A percentile compares a stretch with the other conserved stretches of the same genome.
Evolutionary conservation across 306 rosid species (phyloP).

Genomic region (Arachis hypogaea): DNA sequence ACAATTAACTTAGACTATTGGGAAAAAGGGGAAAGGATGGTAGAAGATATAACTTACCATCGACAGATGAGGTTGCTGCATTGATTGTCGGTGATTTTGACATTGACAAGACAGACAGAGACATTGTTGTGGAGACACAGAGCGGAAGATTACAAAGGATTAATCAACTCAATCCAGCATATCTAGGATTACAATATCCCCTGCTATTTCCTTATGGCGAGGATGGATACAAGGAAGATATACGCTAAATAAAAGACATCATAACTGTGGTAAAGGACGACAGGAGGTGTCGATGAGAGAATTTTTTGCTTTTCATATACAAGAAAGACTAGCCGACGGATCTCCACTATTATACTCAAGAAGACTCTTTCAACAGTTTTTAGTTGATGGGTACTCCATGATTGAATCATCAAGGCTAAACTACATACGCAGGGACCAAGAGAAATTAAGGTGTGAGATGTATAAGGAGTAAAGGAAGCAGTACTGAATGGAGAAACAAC

Average conservation of each 20-base stretch:
- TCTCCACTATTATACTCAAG: neutral
- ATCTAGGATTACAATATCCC: neutral
- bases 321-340: neutral
- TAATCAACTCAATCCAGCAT: neutral
- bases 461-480: neutral
- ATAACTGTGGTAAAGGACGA: neutral
- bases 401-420: neutral
- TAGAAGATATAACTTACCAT: neutral
- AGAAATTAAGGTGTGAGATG: neutral
- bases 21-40: neutral
- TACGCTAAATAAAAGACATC: too few relatives aligned
- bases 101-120: neutral
- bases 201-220: neutral
- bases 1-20: too few relatives aligned
- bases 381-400: neutral
- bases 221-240: neutral
- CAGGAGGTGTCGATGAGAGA: neutral
- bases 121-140: neutral
- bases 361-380: neutral
- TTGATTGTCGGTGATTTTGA: neutral
- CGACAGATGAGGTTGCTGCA: neutral
- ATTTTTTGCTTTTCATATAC: neutral
- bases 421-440: neutral
- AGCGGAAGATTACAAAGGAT: neutral
- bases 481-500: neutral